Evolutionary conservation across 176 grass and related monocot species (phyloP).

Genomic region (Pontederia crassipes): DNA sequence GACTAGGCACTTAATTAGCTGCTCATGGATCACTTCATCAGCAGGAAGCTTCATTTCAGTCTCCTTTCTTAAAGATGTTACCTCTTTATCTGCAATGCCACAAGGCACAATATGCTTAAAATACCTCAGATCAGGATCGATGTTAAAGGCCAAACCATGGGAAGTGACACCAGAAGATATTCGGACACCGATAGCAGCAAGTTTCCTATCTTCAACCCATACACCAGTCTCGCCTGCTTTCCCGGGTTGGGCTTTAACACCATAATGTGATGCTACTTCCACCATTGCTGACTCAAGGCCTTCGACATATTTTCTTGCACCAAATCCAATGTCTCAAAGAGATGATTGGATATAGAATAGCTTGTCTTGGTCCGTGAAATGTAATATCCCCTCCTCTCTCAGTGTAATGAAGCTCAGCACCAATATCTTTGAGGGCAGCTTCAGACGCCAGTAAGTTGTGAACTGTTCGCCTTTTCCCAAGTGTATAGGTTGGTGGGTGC

Average conservation of each 20-base stretch:
- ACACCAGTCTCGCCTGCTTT: conserved; percentile 65
- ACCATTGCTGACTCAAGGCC: conserved; percentile 79
- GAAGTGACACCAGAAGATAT: conserved; percentile 71
- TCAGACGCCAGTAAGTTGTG: conserved; percentile 60
- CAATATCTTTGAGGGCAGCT: conserved; percentile 42
- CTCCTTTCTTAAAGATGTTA: conserved; percentile 63
- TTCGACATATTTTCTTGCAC: conserved; percentile 78
- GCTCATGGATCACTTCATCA: conserved; percentile 69
- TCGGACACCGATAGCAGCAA: conserved; percentile 88
- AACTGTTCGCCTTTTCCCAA: conserved; percentile 68
- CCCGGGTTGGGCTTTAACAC: conserved; percentile 47
- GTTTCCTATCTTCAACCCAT: conserved; percentile 84
- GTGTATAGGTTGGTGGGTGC: conserved; percentile 83
- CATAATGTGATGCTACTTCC: conserved; percentile 51
- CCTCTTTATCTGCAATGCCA: conserved; percentile 62
- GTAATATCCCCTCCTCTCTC: conserved; percentile 82
- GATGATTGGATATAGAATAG: conserved; percentile 74
- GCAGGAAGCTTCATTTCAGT: conserved; percentile 38
- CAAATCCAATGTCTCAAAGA: conserved; percentile 50
- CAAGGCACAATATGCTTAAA: conserved; percentile 79
- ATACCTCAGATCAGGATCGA: conserved; percentile 55
- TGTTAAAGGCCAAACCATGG: conserved; percentile 76
- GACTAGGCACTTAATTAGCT: conserved; percentile 55
- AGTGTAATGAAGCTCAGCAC: conserved; percentile 66
- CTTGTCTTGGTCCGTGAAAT: conserved; percentile 81